A percentile compares a stretch with the other conserved stretches of the same genome.
phyloP scores from a whole-genome alignment of 257 asterid species.

The Knoxia roxburghii region DNA sequence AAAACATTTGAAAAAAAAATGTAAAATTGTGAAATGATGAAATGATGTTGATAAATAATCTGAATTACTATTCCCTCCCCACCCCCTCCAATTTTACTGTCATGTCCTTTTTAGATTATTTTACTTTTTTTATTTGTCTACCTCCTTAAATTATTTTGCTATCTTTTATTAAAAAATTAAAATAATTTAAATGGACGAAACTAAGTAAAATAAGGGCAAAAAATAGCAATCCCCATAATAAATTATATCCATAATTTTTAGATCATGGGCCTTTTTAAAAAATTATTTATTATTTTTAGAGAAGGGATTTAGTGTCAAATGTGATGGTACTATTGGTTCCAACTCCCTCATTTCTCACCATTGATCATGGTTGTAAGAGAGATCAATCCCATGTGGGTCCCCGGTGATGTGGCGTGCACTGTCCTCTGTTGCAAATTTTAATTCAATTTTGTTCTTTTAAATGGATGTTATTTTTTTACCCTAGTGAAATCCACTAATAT shows the following conservation, averaged over 20 bases:
- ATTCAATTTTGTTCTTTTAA: conserved; percentile 4
- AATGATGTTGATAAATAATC: conserved; percentile 16
- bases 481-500: neutral
- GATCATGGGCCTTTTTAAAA: neutral
- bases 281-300: neutral
- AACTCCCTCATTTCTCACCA: conserved; percentile 27
- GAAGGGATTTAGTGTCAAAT: conserved; percentile 18
- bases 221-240: too few species aligned
- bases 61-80: too few species aligned
- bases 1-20: neutral
- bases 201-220: too few species aligned
- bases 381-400: conserved; percentile 15
- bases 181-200: too few species aligned
- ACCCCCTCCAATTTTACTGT: too few species aligned
- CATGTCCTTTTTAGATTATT: too few species aligned
- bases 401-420: conserved; percentile 41
- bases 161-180: too few species aligned
- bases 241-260: neutral
- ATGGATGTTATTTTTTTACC: neutral
- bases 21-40: conserved; percentile 3
- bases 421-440: conserved; percentile 11
- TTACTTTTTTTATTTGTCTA: too few species aligned
- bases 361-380: conserved; percentile 24
- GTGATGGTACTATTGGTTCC: conserved; percentile 25
- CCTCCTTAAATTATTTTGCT: too few species aligned